Conservation (phyloP, 2,329 filamentous ascomycete species). For the Exophiala sp. region DNA sequence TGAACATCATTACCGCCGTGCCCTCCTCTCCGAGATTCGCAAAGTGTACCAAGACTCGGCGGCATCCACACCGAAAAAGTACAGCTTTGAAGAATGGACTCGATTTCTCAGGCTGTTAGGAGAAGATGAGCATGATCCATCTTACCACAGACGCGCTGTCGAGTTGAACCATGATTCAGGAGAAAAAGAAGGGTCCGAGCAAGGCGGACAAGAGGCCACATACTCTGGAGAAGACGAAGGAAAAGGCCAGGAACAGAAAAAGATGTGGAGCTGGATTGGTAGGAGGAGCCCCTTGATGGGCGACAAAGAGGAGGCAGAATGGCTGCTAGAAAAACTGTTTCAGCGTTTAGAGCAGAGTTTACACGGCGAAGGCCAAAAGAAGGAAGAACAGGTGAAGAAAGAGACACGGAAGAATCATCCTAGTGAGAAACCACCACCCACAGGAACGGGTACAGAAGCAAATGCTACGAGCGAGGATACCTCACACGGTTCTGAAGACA, state of each 20-base stretch:
- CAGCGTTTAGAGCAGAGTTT: conserved; percentile 37
- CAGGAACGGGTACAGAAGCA: not conserved
- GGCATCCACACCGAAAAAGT: conserved; percentile 33
- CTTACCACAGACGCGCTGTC: conserved; percentile 30
- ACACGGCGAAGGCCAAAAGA: conserved; percentile 6
- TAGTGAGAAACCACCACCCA: not conserved
- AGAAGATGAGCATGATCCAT: conserved; percentile 39
- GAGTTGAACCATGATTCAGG: not conserved
- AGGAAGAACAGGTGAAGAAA: conserved; percentile 13
- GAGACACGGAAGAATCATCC: conserved; percentile 10
- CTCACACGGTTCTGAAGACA: not conserved
- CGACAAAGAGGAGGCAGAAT: conserved; percentile 40
- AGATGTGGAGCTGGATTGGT: conserved; percentile 40
- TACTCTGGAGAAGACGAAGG: conserved; percentile 3
- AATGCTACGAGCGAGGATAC: not conserved
- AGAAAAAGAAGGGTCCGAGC: not conserved
- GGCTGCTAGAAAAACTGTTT: conserved; percentile 39
- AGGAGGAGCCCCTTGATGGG: conserved; percentile 37
- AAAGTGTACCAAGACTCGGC: conserved; percentile 37
- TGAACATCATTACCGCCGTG: conserved; percentile 43
- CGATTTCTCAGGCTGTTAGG: conserved; percentile 46
- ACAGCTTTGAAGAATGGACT: conserved; percentile 43
- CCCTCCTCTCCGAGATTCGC: conserved; percentile 37
- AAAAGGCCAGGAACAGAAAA: conserved; percentile 1
- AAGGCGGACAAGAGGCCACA: not conserved